Conservation (phyloP, 495 filamentous ascomycete species). For the Xylaria scruposa region DNA sequence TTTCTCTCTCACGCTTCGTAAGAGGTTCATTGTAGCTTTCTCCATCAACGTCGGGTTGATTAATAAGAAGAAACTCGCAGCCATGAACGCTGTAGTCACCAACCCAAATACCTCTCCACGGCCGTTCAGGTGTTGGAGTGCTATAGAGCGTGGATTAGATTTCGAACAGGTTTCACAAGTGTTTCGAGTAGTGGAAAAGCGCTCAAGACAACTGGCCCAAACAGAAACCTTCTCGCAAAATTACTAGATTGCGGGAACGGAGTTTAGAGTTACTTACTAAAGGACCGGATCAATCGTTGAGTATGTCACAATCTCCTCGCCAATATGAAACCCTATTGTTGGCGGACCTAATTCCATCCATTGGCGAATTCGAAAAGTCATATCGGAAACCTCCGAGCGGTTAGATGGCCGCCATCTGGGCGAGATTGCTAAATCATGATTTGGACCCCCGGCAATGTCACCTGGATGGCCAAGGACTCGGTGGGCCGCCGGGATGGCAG, state of each 20-base stretch:
- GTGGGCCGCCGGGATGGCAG: conserved; percentile 65
- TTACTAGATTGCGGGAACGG: neutral
- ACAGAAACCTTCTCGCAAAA: neutral
- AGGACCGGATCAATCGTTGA: conserved; percentile 72
- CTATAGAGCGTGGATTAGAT: conserved; percentile 10
- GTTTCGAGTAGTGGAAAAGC: neutral
- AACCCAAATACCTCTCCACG: conserved; percentile 88
- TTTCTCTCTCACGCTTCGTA: conserved; percentile 43
- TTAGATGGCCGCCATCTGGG: conserved; percentile 50
- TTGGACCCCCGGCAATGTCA: conserved; percentile 48
- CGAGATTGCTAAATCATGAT: conserved; percentile 44
- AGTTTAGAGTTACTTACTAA: conserved; percentile 50
- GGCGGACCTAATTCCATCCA: conserved; percentile 66
- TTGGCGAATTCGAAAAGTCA: conserved; percentile 73
- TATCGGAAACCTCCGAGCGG: conserved; percentile 63
- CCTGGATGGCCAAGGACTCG: conserved; percentile 49
- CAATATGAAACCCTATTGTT: conserved; percentile 51
- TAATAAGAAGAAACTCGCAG: conserved; percentile 83
- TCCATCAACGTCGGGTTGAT: conserved; percentile 65
- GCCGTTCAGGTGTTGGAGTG: conserved; percentile 78
- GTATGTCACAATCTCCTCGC: conserved; percentile 76
- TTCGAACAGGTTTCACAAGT: neutral
- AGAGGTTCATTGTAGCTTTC: conserved; percentile 41
- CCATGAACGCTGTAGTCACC: conserved; percentile 89
- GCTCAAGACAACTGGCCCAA: neutral